Conservation (phyloP, 176 grass and related monocot genomes). For the Saccharum officinarum region DNA sequence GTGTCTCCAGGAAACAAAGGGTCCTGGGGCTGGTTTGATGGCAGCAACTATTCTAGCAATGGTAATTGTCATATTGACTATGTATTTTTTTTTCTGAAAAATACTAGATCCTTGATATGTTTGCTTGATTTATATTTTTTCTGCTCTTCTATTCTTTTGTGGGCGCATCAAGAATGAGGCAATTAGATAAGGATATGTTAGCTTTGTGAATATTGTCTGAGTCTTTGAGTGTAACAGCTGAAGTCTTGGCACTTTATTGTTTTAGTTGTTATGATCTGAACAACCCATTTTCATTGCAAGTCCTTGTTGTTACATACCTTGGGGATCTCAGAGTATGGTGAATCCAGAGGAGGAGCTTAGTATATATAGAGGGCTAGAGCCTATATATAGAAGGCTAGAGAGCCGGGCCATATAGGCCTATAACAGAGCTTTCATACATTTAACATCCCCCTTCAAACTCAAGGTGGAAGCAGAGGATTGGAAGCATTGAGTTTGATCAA, state of each 20-base stretch:
- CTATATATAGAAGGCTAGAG: too few relatives aligned
- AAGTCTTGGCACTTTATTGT: background rate
- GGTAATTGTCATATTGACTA: slow-evolving; percentile 39
- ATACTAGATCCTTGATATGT: background rate
- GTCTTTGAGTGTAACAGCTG: background rate
- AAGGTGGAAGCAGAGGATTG: too few relatives aligned
- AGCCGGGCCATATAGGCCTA: too few relatives aligned
- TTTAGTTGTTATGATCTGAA: background rate
- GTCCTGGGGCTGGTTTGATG: slow-evolving; percentile 91
- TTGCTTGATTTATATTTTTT: slow-evolving; percentile 9
- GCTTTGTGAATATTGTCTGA: slow-evolving; percentile 3
- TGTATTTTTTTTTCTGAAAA: slow-evolving; percentile 9
- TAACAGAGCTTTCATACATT: too few relatives aligned
- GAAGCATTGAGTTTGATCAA: too few relatives aligned
- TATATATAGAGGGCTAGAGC: too few relatives aligned
- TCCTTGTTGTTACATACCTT: too few relatives aligned
- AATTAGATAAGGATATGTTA: background rate
- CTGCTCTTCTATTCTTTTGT: slow-evolving; percentile 3
- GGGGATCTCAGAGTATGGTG: too few relatives aligned
- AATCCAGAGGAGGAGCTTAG: too few relatives aligned
- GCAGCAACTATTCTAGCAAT: slow-evolving; percentile 87
- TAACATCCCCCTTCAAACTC: too few relatives aligned
- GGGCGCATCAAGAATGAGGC: background rate
- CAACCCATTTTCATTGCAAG: background rate
- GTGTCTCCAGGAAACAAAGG: slow-evolving; percentile 73